Base-by-base conservation (phyloP, 2,329 filamentous ascomycete genomes). In the Fonsecaea monophora region DNA sequence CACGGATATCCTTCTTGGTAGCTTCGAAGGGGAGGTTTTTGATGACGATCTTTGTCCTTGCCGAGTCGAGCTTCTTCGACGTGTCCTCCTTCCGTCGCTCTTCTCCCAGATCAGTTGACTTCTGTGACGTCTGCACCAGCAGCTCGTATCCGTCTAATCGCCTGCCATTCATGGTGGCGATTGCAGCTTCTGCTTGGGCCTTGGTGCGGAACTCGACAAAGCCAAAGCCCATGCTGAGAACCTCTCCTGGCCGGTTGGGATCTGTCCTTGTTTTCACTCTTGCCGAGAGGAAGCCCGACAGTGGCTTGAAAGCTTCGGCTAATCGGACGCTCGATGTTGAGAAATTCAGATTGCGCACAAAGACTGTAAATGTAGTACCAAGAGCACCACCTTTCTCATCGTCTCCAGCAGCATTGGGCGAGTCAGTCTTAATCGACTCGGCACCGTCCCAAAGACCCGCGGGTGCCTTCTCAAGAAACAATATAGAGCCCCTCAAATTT, bases 1-100 rank as follows among this genome's bases (percentile, higher is more conserved):
- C 84, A 70, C 92, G 88, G 66, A 99, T 86, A 77, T 99, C 95
- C 79, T 96, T 95, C 83, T 97, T 97, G 62, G 89, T 90, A 57
- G 92, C 90, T 82, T 98, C 92, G 82, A 99, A 99, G 21, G 95
- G 94, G 79, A 99, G 82, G 82, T 99, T 99, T 84, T 98, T 99
- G 83, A 99, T 90, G 79, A 98, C 90, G 76, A 99, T 90, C 85
- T 98, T 98, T 56, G 94, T 97, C 72, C 88, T 87, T 76, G 89
- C 87, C 15, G 86, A 86, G 30, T 91, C 89, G 59, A 87, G 81
- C 79, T 94, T 96, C 84, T 93, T 96, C 59, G 90, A 89, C 71
- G 86, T 88, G 75, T 98, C 93, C 72, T 94, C 90, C 72, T 90
- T 90, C 70, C 90, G 88, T 71, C 91, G 87, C 79, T 96, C 92